Evolutionary conservation across 305 asterid genomes (phyloP), one percentile per base, ranked within the genome.

Genomic region (Fraxinus angustifolia): DNA sequence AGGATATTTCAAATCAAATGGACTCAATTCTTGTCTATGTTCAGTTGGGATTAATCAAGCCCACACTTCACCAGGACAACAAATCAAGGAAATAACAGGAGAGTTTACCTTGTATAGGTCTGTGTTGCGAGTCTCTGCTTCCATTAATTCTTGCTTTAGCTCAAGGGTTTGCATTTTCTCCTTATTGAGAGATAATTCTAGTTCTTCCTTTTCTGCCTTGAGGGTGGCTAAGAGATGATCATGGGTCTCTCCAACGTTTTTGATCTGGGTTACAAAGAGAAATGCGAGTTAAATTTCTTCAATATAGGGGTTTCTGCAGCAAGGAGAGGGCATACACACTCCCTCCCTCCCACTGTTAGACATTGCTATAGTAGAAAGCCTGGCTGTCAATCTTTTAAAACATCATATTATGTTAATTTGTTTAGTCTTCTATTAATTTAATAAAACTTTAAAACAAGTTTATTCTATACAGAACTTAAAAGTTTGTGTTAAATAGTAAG

Each of bases 41-140:
- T 75, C 11, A 33, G 19, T 48, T 40, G 30, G 82, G 78, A 73
- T 76, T 67, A 77, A 38, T 75, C 33, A 78, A 65, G 76, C 38
- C 60, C 2, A 56, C 14, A 72, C 11, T 72, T 34, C 75, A 70
- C 80, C 76, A 48, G 75, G 35, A 79, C 60, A 45, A 73, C 65
- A 81, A n/a, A 77, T 30, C 42, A 68, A 23, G 60, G 80, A 84
- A 82, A 82, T 65, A 70, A 82, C 60, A 79, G 50, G 82, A 81
- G 73, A 75, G 56, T 67, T 84, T 88, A 94, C 99, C 98, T 94
- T 92, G 90, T 92, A 94, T 83, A 94, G 83, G 81, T 94, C 97
- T 16, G 90, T 72, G 86, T 87, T 90, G 83, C 90, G 94, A 86
- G 92, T 83, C 88, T 93, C 97, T 26, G 94, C 93, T 74, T 94